Evolutionary conservation across 495 filamentous ascomycete species (phyloP), one percentile per base, ranked within the genome.

Genomic region (Hyphodiscus hymeniophilus): DNA sequence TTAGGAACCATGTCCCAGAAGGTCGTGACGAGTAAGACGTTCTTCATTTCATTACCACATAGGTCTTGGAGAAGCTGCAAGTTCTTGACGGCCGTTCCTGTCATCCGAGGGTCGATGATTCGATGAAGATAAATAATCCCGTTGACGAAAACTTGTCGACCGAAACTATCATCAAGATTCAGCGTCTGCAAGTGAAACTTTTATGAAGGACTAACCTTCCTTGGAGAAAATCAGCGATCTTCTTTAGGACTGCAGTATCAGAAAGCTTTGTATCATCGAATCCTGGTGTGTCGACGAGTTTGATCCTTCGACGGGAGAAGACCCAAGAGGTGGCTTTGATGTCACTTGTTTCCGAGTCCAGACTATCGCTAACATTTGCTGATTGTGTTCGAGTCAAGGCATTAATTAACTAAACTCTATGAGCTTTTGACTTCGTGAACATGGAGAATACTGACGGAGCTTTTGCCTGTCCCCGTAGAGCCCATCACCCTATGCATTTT

Each of bases 281-380:
- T n/a, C 72, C 73, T 3, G 72, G 72, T 0, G 71, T 75, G 48
- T 75, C 72, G 31, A 75, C 57, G 2, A 76, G 52, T 6, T 15
- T 7, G 34, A 36, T 36, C 34, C 15, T 36, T n/a, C 30, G n/a
- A n/a, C n/a, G n/a, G n/a, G n/a, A n/a, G n/a, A n/a, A n/a, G n/a
- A n/a, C n/a, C n/a, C n/a, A n/a, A n/a, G n/a, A n/a, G n/a, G n/a
- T n/a, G n/a, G n/a, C n/a, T n/a, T n/a, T n/a, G n/a, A n/a, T n/a
- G n/a, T n/a, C n/a, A n/a, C n/a, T n/a, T n/a, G n/a, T n/a, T n/a
- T n/a, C n/a, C n/a, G n/a, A n/a, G n/a, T n/a, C n/a, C n/a, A n/a
- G n/a, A n/a, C n/a, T n/a, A n/a, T n/a, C n/a, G n/a, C n/a, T n/a
- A n/a, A n/a, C n/a, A n/a, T n/a, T n/a, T n/a, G n/a, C n/a, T n/a